Evolutionary conservation across 257 asterid species (phyloP).

Genomic region (Schizonepeta tenuifolia): DNA sequence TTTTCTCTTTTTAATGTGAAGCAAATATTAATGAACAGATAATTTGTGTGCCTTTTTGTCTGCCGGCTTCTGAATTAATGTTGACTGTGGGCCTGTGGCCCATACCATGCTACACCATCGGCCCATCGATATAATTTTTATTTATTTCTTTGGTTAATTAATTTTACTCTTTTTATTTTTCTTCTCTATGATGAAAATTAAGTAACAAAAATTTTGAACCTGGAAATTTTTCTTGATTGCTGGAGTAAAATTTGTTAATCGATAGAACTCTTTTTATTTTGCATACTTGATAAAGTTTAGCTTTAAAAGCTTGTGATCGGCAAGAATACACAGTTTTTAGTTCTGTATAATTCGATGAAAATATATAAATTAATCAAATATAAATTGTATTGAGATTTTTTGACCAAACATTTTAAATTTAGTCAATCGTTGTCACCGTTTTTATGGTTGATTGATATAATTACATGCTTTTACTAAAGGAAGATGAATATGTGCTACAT

Average conservation of each 20-base stretch:
- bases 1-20: background rate
- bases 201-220: background rate
- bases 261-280: too few relatives aligned
- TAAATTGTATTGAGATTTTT: background rate
- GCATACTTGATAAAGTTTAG: too few relatives aligned
- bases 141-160: too few relatives aligned
- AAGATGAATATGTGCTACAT: too few relatives aligned
- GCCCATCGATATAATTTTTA: too few relatives aligned
- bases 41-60: slow-evolving; percentile 25
- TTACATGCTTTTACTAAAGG: background rate
- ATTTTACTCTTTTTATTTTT: too few relatives aligned
- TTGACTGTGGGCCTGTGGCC: slow-evolving; percentile 14
- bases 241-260: too few relatives aligned
- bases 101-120: background rate
- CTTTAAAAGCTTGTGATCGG: background rate
- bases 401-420: background rate
- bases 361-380: background rate
- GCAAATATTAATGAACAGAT: slow-evolving; percentile 17
- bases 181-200: background rate
- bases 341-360: background rate
- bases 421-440: background rate
- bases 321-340: background rate
- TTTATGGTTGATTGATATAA: background rate
- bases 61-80: slow-evolving; percentile 21
- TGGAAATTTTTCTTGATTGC: background rate